A percentile compares a stretch with the other conserved stretches of the same genome.
Evolutionary conservation across 2,329 filamentous ascomycete species (phyloP).

Genomic region (Aplosporella prunicola): DNA sequence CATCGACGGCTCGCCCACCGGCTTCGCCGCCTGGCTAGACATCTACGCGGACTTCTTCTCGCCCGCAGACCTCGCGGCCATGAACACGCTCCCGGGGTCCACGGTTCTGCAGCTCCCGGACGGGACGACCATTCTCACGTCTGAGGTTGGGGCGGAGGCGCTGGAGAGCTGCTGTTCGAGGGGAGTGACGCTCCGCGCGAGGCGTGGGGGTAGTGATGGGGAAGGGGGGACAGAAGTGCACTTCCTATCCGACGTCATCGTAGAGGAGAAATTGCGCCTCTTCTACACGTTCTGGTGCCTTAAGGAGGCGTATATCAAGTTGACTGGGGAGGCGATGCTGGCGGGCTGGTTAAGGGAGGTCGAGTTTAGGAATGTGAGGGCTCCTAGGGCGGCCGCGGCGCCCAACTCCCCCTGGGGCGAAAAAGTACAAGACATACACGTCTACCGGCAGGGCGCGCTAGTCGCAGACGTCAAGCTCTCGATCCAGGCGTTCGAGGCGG

Average conservation of each 20-base stretch:
- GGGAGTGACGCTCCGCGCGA: too few relatives aligned
- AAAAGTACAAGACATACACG: conserved; percentile 38
- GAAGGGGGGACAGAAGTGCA: too few relatives aligned
- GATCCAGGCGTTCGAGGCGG: conserved; percentile 48
- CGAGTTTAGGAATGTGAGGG: conserved; percentile 56
- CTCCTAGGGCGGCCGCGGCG: conserved; percentile 41
- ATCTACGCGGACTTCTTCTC: conserved; percentile 64
- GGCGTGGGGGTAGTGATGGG: too few relatives aligned
- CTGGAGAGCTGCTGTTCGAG: too few relatives aligned
- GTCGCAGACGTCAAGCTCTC: conserved; percentile 48
- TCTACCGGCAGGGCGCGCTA: conserved; percentile 38
- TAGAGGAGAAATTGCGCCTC: conserved; percentile 54
- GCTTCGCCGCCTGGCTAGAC: conserved; percentile 60
- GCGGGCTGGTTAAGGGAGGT: conserved; percentile 63
- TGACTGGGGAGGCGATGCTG: conserved; percentile 68
- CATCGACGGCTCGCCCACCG: conserved; percentile 47
- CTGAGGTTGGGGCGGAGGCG: too few relatives aligned
- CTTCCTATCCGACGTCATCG: conserved; percentile 37
- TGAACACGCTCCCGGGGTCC: too few relatives aligned
- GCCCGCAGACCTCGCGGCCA: conserved; percentile 49
- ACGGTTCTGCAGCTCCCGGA: too few relatives aligned
- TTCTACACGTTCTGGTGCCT: conserved; percentile 75
- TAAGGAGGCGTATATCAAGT: conserved; percentile 74
- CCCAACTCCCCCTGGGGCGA: conserved; percentile 39
- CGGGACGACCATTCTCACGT: too few relatives aligned